Conservation (phyloP, 31 red algal species). For the Endocladia muricata region DNA sequence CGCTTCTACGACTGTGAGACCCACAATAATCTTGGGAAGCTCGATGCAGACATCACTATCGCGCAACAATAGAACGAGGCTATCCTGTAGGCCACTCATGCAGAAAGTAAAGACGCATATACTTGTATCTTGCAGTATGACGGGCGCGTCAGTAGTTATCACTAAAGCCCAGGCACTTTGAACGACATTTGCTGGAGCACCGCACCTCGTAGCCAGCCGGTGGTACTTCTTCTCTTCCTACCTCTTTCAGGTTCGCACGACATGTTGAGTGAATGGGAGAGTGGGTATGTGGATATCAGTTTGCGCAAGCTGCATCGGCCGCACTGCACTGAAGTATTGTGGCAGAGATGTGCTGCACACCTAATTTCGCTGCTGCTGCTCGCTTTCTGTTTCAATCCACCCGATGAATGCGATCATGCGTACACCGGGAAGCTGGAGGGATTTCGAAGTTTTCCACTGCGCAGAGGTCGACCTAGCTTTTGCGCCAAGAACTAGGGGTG, state of each 20-base stretch:
- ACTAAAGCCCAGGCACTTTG: not conserved
- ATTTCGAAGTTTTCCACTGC: not conserved
- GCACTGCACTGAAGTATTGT: not conserved
- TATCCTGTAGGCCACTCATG: conserved; percentile 16
- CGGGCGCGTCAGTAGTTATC: not conserved
- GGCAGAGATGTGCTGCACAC: conserved; percentile 1
- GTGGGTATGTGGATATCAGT: not conserved
- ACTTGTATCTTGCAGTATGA: not conserved
- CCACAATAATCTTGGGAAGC: not conserved
- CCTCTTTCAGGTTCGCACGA: not conserved
- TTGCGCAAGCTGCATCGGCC: not conserved
- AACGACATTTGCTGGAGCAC: not conserved
- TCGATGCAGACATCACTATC: not conserved
- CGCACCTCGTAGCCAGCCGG: not conserved
- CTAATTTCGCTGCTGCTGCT: not conserved
- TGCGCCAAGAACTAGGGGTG: not conserved
- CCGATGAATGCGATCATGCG: conserved; percentile 8
- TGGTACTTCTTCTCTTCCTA: conserved; percentile 3
- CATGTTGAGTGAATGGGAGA: not conserved
- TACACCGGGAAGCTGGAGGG: not conserved
- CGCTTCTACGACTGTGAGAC: not conserved
- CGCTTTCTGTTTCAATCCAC: not conserved
- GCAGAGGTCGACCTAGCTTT: conserved; percentile 3
- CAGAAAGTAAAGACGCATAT: conserved; percentile 11
- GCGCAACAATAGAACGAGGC: too few species aligned